These are phyloP conservation scores for Arachnopeziza araneosa DNA, from an alignment of 2,329 filamentous ascomycete genomes.

Conservation along the genomic window DNA sequence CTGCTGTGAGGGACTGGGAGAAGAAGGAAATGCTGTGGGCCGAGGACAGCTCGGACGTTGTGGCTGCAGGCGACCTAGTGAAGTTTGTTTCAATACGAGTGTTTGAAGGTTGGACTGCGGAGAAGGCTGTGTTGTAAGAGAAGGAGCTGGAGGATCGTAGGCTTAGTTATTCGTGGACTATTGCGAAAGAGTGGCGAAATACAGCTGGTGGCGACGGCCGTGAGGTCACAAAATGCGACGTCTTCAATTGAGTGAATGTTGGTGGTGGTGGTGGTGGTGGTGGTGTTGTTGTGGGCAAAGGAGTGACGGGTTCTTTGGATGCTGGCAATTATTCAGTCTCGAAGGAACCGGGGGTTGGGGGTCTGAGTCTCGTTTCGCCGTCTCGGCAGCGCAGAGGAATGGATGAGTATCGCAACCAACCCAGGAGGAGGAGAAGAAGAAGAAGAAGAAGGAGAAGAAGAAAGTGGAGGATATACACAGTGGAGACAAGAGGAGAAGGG, in stretches of 20 bases:
- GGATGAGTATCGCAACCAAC: too few species aligned
- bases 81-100: background rate
- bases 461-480: too few species aligned
- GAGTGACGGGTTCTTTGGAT: background rate
- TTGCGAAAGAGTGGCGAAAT: slow-evolving; percentile 11
- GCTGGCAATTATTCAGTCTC: background rate
- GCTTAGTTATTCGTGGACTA: background rate
- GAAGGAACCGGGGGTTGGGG: background rate
- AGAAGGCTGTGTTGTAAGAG: slow-evolving; percentile 6
- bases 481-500: too few species aligned
- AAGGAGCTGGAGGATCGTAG: slow-evolving; percentile 10
- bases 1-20: background rate
- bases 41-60: slow-evolving; percentile 6
- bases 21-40: slow-evolving; percentile 1
- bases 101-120: slow-evolving; percentile 1
- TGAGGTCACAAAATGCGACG: slow-evolving; percentile 11
- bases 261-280: background rate
- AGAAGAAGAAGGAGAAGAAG: background rate
- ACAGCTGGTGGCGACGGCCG: slow-evolving; percentile 8
- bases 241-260: background rate
- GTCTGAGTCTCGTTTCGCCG: background rate
- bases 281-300: background rate
- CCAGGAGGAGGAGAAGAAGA: background rate
- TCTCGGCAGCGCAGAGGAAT: background rate
- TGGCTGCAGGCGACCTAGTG: slow-evolving; percentile 5